Evolutionary conservation across 352 stramenopile species (phyloP).

Genomic region (Phytophthora pinifolia): DNA sequence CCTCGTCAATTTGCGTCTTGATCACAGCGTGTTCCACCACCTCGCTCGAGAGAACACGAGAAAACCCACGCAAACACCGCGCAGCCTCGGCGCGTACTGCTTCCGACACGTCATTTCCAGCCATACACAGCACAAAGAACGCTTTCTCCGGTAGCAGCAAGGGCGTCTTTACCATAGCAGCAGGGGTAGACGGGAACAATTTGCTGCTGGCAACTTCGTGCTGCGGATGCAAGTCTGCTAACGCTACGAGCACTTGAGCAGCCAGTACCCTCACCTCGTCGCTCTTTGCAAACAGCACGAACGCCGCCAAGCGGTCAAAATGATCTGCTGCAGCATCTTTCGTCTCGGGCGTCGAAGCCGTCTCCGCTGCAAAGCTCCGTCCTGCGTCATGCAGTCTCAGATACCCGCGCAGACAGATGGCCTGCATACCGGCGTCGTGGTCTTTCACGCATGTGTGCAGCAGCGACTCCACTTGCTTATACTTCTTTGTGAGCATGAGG

Average conservation of each 20-base stretch:
- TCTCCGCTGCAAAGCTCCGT: slow-evolving; percentile 16
- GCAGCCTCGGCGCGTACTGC: slow-evolving; percentile 45
- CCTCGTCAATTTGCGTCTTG: slow-evolving; percentile 50
- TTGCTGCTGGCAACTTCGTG: slow-evolving; percentile 23
- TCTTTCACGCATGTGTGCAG: slow-evolving; percentile 52
- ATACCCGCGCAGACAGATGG: slow-evolving; percentile 56
- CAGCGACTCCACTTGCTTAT: slow-evolving; percentile 41
- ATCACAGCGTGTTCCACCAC: slow-evolving; percentile 37
- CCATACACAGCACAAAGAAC: slow-evolving; percentile 52
- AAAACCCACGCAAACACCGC: slow-evolving; percentile 34
- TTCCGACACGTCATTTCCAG: slow-evolving; percentile 31
- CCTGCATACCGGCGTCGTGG: slow-evolving; percentile 59
- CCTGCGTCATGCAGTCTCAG: slow-evolving; percentile 47
- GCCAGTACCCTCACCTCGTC: slow-evolving; percentile 34
- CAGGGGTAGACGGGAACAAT: slow-evolving; percentile 23
- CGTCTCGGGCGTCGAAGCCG: background rate
- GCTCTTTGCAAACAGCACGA: slow-evolving; percentile 36
- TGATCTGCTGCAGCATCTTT: slow-evolving; percentile 17
- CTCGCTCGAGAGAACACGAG: slow-evolving; percentile 16
- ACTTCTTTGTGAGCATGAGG: slow-evolving; percentile 43
- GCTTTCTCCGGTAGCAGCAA: slow-evolving; percentile 38
- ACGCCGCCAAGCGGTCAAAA: slow-evolving; percentile 34
- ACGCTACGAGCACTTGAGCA: slow-evolving; percentile 36
- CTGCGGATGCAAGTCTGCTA: slow-evolving; percentile 26
- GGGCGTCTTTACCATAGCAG: background rate